Evolutionary conservation across 2,329 filamentous ascomycete species (phyloP).

Genomic region (Paecilomyces niveus): DNA sequence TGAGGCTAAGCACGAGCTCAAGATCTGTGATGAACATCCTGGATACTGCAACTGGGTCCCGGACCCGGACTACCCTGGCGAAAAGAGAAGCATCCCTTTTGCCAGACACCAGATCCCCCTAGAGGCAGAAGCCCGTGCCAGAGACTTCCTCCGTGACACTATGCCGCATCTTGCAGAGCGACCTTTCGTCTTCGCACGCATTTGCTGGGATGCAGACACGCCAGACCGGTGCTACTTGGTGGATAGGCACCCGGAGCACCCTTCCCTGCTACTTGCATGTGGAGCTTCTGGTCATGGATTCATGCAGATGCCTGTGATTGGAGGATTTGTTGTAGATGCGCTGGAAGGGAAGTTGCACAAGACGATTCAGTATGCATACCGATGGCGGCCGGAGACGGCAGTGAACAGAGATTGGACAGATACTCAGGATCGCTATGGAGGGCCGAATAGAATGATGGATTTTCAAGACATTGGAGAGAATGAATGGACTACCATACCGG

Average conservation of each 20-base stretch:
- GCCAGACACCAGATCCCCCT: slow-evolving; percentile 38
- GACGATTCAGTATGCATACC: slow-evolving; percentile 36
- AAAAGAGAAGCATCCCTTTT: slow-evolving; percentile 33
- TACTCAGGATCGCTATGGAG: slow-evolving; percentile 44
- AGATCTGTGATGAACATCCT: slow-evolving; percentile 47
- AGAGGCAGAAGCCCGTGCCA: slow-evolving; percentile 41
- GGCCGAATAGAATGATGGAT: slow-evolving; percentile 43
- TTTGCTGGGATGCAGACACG: slow-evolving; percentile 54
- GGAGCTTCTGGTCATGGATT: slow-evolving; percentile 49
- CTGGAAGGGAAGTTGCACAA: slow-evolving; percentile 40
- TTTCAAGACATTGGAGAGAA: slow-evolving; percentile 30
- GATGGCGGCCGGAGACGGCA: slow-evolving; percentile 48
- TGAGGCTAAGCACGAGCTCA: slow-evolving; percentile 30
- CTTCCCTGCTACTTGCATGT: slow-evolving; percentile 40
- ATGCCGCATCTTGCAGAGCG: slow-evolving; percentile 48
- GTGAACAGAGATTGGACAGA: slow-evolving; percentile 40
- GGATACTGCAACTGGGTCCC: slow-evolving; percentile 46
- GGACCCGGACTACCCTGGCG: slow-evolving; percentile 14
- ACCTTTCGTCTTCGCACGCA: slow-evolving; percentile 43
- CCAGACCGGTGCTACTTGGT: slow-evolving; percentile 49
- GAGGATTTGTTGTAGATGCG: slow-evolving; percentile 43
- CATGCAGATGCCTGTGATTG: slow-evolving; percentile 44
- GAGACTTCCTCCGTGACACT: slow-evolving; percentile 43
- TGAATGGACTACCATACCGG: background rate
- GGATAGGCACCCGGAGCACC: slow-evolving; percentile 39